Evolutionary conservation across 106 monocot species (phyloP), one percentile per base, ranked within the genome.

Genomic region (Dioscorea alata): DNA sequence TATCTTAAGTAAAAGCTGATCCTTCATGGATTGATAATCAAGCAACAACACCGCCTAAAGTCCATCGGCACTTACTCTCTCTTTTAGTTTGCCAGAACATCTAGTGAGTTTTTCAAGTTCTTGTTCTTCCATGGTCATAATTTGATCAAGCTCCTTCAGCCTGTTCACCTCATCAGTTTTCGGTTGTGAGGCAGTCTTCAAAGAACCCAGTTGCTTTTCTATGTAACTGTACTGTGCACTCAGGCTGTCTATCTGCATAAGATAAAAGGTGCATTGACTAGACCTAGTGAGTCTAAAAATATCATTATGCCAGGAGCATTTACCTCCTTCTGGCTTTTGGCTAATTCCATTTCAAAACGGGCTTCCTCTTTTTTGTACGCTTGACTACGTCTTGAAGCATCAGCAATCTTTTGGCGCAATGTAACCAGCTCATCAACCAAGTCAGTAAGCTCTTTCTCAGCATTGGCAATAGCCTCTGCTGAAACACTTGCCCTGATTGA

Each of bases 311-410:
- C 1, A 42, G 42, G 15, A 54, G 4, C 28, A 48, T 12, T 13
- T 76, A 97, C 97, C 97, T 99, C 97, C 60, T 86, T 89, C 34
- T 87, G 71, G 59, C 78, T 65, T 81, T 99, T 99, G 63, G 86
- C 97, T 60, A 92, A 66, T 69, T 90, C 89, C 85, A 99, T 87
- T 66, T 89, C 83, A 51, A 87, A 59, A 50, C 70, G 79, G 17
- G 74, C 50, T 81, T 69, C 74, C 34, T 68, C 81, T 57, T 66
- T 85, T 81, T 99, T 87, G 71, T 76, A 75, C 0, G 82, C 59
- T 68, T 79, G 89, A 73, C 77, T 85, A 59, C 66, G 56, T 70
- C 35, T 84, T 34, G 35, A 63, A 67, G 89, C 84, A 76, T 90
- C 86, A 66, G 33, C 33, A 59, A 83, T 87, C 61, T 35, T 76